Base-by-base conservation (phyloP, 1,139 yeast genomes). In the Sugiyamaella xylanicola region DNA sequence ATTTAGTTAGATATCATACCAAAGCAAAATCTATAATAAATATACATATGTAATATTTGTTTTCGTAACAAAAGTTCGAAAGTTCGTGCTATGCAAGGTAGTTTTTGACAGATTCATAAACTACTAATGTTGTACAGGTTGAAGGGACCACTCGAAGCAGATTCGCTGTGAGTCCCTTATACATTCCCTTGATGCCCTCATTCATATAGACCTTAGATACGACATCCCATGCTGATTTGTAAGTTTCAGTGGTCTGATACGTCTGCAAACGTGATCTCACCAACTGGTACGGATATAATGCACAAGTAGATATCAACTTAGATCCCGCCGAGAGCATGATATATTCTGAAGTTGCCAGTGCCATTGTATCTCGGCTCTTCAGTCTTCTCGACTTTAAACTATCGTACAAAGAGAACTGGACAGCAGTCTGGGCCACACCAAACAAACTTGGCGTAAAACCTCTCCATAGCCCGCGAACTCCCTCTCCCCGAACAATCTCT, bases 381-480 rank as follows among this genome's bases (percentile, higher is more conserved):
- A 39, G 19, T 48, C 42, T 25, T 32, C 32, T 39, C 4, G 54
- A 44, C 43, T 51, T 51, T 16, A 51, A 51, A 29, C 53, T 81
- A 65, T 92, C 97, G 68, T 93, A 93, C 22, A 90, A 73, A 16
- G 96, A 82, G 67, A 93, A 86, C 65, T 95, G 97, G 15, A 93
- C 72, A 8, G 96, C 90, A 5, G 95, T 95, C 68, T 93, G 98
- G 19, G 87, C 79, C 1, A 93, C 96, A 60, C 89, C 92, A 54
- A 92, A 76, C 56, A 92, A 67, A 4, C 96, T 83, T 0, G 99
- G 98, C 1, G 84, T 65, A 4, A 91, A 75, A 0, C 99, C 99
- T 59, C 84, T 82, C 86, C 95, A 91, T 61, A 89, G 85, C 0
- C 92, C 87, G 1, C 62, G 52, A 0, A 85, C 36, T 0, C 98